Percentiles rank a stretch among this genome's conserved stretches.
phyloP scores from a whole-genome alignment of 2,329 filamentous ascomycete species.

The Talaromyces sp. region DNA sequence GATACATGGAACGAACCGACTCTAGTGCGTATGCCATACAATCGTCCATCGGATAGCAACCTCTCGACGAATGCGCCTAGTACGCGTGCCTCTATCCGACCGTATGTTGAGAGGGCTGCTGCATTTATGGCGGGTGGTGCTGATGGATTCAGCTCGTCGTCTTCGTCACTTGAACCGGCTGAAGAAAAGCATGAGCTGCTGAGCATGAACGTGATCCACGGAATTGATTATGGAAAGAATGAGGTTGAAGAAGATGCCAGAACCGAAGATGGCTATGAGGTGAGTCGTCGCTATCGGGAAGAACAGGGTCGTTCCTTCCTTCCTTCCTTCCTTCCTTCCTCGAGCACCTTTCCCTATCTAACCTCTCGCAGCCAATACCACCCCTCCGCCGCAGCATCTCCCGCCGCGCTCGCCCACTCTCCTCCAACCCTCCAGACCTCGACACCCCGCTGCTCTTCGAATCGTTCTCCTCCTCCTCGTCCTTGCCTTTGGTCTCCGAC shows the following conservation, averaged over 20 bases:
- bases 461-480: background rate
- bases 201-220: background rate
- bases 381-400: conserved; percentile 13
- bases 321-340: too few relatives aligned
- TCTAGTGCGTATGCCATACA: background rate
- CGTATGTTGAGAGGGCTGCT: conserved; percentile 11
- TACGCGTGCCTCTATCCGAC: conserved; percentile 17
- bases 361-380: background rate
- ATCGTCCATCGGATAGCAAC: conserved; percentile 14
- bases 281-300: background rate
- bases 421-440: conserved; percentile 17
- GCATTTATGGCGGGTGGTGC: conserved; percentile 15
- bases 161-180: background rate
- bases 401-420: conserved; percentile 13
- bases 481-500: background rate
- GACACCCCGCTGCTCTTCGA: conserved; percentile 14
- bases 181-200: background rate
- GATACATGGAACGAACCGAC: conserved; percentile 13
- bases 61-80: conserved; percentile 17
- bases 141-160: background rate
- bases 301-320: background rate
- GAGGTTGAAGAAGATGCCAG: background rate
- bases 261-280: background rate
- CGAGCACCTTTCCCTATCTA: background rate
- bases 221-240: background rate